A percentile compares a stretch with the other conserved stretches of the same genome.
Conservation (phyloP, 108 stramenopile species). For the Nannochloropsis salina region DNA sequence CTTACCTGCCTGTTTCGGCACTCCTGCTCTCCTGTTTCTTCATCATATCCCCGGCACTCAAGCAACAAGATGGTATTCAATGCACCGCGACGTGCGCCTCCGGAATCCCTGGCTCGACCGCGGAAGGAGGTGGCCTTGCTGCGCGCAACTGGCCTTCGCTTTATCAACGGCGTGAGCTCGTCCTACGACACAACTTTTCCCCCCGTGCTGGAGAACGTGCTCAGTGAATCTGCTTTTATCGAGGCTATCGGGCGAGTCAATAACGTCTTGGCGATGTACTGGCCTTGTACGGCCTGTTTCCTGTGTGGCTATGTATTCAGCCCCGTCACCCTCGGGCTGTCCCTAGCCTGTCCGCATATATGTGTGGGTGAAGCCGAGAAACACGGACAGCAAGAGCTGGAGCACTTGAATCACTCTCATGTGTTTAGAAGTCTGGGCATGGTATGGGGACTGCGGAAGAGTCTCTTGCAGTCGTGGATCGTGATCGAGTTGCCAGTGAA, state of each 20-base stretch:
- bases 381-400: neutral
- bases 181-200: constrained; percentile 2
- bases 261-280: neutral
- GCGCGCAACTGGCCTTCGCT: neutral
- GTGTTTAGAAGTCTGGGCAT: neutral
- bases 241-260: neutral
- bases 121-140: constrained; percentile 14
- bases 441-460: neutral
- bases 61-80: neutral
- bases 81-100: neutral
- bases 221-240: neutral
- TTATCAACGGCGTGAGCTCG: constrained; percentile 5
- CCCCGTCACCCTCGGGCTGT: neutral
- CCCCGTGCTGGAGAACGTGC: neutral
- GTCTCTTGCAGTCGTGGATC: constrained; percentile 12
- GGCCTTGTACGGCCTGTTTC: neutral
- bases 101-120: neutral
- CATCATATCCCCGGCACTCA: too few relatives aligned
- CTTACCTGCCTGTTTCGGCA: too few relatives aligned
- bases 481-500: neutral
- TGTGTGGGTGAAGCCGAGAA: neutral
- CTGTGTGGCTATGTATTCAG: neutral
- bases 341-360: neutral
- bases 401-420: neutral
- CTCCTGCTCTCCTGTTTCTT: too few relatives aligned